These are phyloP conservation scores for Tubosaeta brunneosetosa DNA, from an alignment of 768 basidiomycete species.

Conservation along the genomic window DNA sequence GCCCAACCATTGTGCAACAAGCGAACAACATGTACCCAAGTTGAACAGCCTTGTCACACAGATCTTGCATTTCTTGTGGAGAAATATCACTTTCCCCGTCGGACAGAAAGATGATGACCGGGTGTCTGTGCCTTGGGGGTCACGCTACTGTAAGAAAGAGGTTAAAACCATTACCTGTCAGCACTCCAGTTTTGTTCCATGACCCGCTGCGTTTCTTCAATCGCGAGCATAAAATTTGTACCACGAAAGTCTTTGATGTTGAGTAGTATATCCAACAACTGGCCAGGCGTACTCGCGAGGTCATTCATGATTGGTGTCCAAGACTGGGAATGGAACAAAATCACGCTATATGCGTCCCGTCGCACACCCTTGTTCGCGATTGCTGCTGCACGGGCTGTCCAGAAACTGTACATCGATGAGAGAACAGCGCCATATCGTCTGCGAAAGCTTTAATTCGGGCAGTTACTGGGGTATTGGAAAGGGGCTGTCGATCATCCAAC, in stretches of 20 bases:
- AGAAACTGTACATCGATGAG: constrained; percentile 52
- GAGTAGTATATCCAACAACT: constrained; percentile 40
- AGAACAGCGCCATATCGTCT: constrained; percentile 55
- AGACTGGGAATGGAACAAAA: constrained; percentile 42
- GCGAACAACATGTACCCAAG: constrained; percentile 36
- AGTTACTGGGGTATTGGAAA: constrained; percentile 40
- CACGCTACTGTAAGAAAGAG: not conserved
- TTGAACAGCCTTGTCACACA: constrained; percentile 1
- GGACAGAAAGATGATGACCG: constrained; percentile 38
- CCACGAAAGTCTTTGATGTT: constrained; percentile 27
- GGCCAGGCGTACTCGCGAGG: constrained; percentile 40
- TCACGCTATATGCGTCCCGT: constrained; percentile 53
- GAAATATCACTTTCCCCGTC: constrained; percentile 45
- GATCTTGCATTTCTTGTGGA: constrained; percentile 35
- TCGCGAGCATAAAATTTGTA: constrained; percentile 43
- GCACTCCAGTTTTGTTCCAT: constrained; percentile 49
- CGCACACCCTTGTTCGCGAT: constrained; percentile 29
- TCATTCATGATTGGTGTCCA: constrained; percentile 43
- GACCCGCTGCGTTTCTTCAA: constrained; percentile 30
- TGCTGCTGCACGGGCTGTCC: constrained; percentile 44
- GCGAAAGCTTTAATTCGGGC: constrained; percentile 32
- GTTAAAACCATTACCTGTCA: constrained; percentile 35
- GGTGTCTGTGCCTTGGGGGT: constrained; percentile 6
- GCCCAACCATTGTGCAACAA: not conserved
- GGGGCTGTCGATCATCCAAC: constrained; percentile 38